Evolutionary conservation across 441 rosid genomes (phyloP), one percentile per base, ranked within the genome.

Genomic region (Croton setiger): DNA sequence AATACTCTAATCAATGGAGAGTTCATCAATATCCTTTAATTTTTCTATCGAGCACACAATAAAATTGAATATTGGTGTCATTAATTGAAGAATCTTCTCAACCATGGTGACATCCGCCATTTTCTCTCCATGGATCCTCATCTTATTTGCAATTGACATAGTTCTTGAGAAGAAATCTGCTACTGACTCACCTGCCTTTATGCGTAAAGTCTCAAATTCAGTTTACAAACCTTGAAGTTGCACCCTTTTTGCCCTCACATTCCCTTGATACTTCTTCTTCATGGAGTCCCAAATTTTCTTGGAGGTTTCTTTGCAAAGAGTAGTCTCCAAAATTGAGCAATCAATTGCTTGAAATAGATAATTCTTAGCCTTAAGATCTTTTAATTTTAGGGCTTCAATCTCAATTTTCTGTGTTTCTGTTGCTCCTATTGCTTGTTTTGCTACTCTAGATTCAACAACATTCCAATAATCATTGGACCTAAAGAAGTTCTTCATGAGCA

Each of bases 141-240:
- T 72, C 39, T 60, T 60, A 10, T 44, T 66, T 0, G 11, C 7
- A 6, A 41, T 73, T 60, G 55, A 6, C 56, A 52, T 67, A 7
- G 6, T 31, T 15, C 72, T 0, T 0, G 36, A 7, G 1, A 60
- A 66, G 5, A 2, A 67, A 0, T 59, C 15, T 14, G 18, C 8
- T 14, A 66, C 5, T 0, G 45, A 21, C 10, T 43, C 47, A 0
- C 47, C 47, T 43, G 17, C n/a, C 31, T 60, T 60, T 31, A 18
- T 60, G 4, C 1, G 3, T 17, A 39, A 43, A n/a, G 48, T 20
- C 8, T 60, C 35, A 11, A 60, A 60, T 21, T 60, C 15, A 18
- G 35, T n/a, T 0, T 33, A 31, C 2, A 60, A 17, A 7, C n/a
- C 49, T 45, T 45, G 49, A 12, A 45, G 49, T 1, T 45, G 49